These are phyloP conservation scores for Colletotrichum sp. DNA, from an alignment of 2,329 filamentous ascomycete genomes.

Conservation along the genomic window DNA sequence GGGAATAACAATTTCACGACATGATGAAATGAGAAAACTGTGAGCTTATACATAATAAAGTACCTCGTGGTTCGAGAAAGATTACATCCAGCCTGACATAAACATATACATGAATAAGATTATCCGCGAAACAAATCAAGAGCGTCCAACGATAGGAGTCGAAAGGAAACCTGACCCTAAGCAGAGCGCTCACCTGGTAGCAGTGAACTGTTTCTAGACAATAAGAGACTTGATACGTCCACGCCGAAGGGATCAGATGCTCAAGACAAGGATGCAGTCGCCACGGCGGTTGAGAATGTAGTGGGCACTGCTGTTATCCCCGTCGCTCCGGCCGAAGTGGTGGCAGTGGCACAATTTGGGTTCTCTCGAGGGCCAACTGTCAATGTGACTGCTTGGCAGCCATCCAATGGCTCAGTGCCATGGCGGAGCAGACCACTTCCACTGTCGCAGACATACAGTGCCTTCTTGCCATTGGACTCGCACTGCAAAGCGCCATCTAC, in stretches of 20 bases:
- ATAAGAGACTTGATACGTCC: neutral
- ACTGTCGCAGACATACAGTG: conserved; percentile 17
- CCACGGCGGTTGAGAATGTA: neutral
- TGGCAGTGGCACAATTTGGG: neutral
- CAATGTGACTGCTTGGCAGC: neutral
- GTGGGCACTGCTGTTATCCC: neutral
- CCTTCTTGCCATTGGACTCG: neutral
- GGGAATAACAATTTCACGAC: neutral
- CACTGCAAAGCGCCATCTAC: neutral
- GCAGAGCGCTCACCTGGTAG: neutral
- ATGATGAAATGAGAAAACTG: neutral
- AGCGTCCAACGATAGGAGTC: neutral
- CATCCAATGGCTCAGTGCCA: neutral
- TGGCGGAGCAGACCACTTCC: neutral
- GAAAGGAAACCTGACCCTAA: neutral
- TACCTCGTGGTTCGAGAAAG: neutral
- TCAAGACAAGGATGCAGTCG: neutral
- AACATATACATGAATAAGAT: neutral
- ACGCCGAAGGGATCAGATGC: neutral
- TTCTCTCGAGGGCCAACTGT: neutral
- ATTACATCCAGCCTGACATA: neutral
- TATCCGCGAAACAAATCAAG: neutral
- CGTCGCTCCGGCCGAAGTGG: neutral
- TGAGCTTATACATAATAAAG: neutral
- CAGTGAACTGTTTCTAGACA: neutral